phyloP scores from a whole-genome alignment of 2,329 filamentous ascomycete genomes.

The Xylariaceae sp. region DNA sequence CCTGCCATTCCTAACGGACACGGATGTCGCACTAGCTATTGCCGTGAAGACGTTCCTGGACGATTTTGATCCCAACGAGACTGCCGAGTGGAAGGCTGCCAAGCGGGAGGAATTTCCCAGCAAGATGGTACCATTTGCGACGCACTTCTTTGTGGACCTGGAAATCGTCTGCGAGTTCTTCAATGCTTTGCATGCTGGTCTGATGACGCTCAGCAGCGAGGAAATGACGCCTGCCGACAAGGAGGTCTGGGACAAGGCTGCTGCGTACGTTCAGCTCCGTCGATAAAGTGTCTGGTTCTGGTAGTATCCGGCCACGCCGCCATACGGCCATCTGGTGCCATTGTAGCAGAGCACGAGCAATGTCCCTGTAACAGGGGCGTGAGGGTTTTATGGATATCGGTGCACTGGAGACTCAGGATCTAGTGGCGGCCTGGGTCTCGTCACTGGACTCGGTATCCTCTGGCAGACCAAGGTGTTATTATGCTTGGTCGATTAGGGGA shows the following conservation, averaged over 20 bases:
- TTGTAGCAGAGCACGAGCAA: too few relatives aligned
- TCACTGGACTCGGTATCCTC: too few relatives aligned
- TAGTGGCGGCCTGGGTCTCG: too few relatives aligned
- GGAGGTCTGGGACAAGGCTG: constrained; percentile 47
- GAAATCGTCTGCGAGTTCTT: constrained; percentile 51
- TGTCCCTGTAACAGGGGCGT: too few relatives aligned
- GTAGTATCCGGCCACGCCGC: too few relatives aligned
- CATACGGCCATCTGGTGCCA: too few relatives aligned
- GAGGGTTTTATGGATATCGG: too few relatives aligned
- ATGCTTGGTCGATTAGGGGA: too few relatives aligned
- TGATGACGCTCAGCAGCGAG: constrained; percentile 43
- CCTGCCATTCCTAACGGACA: constrained; percentile 61
- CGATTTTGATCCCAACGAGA: constrained; percentile 55
- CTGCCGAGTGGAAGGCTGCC: constrained; percentile 35
- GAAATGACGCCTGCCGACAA: constrained; percentile 40
- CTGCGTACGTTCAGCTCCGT: constrained; percentile 40
- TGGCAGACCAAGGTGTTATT: background rate
- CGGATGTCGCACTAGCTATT: constrained; percentile 69
- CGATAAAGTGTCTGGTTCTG: constrained; percentile 8
- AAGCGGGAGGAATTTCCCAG: constrained; percentile 44
- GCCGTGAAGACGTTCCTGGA: constrained; percentile 75
- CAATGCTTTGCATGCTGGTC: constrained; percentile 46
- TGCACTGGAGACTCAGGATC: too few relatives aligned
- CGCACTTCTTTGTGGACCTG: constrained; percentile 52
- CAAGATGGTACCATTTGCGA: constrained; percentile 51